Evolutionary conservation across 2,329 filamentous ascomycete genomes (phyloP).

Genomic region (Stemphylium lycopersici): DNA sequence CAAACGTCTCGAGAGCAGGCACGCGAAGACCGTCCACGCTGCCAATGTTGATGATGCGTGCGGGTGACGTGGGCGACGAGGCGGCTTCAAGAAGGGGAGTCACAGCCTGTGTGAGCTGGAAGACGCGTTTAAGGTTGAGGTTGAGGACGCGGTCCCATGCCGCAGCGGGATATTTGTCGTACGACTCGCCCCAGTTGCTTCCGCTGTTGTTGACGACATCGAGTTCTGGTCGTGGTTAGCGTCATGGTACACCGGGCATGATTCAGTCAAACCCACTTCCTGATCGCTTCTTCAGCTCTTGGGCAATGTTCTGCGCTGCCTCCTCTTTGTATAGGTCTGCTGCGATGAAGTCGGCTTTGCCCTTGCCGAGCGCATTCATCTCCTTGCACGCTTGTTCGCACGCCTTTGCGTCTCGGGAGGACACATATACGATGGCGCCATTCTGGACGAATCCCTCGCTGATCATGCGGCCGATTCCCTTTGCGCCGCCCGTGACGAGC

Average conservation of each 20-base stretch:
- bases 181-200: slow-evolving; percentile 67
- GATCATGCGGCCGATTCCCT: slow-evolving; percentile 73
- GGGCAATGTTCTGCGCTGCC: slow-evolving; percentile 63
- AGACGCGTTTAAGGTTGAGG: slow-evolving; percentile 68
- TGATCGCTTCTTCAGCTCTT: slow-evolving; percentile 62
- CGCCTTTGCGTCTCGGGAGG: slow-evolving; percentile 66
- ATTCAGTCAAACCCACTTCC: slow-evolving; percentile 38
- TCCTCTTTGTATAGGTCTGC: slow-evolving; percentile 69
- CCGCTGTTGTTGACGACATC: slow-evolving; percentile 72
- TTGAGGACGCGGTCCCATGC: slow-evolving; percentile 65
- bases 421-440: slow-evolving; percentile 72
- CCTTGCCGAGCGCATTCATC: slow-evolving; percentile 61
- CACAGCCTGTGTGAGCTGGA: slow-evolving; percentile 68
- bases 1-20: slow-evolving; percentile 63
- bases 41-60: slow-evolving; percentile 69
- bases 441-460: slow-evolving; percentile 69
- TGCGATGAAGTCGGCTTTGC: slow-evolving; percentile 64
- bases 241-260: neutral
- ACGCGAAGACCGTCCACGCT: slow-evolving; percentile 68
- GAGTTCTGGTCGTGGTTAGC: slow-evolving; percentile 48
- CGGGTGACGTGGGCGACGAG: slow-evolving; percentile 53
- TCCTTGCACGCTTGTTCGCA: slow-evolving; percentile 66
- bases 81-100: slow-evolving; percentile 66
- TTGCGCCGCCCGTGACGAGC: slow-evolving; percentile 55
- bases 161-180: slow-evolving; percentile 61